These are phyloP conservation scores for Amaranthus hypochondriacus DNA, from an alignment of 148 eudicot species.

Conservation along the genomic window DNA sequence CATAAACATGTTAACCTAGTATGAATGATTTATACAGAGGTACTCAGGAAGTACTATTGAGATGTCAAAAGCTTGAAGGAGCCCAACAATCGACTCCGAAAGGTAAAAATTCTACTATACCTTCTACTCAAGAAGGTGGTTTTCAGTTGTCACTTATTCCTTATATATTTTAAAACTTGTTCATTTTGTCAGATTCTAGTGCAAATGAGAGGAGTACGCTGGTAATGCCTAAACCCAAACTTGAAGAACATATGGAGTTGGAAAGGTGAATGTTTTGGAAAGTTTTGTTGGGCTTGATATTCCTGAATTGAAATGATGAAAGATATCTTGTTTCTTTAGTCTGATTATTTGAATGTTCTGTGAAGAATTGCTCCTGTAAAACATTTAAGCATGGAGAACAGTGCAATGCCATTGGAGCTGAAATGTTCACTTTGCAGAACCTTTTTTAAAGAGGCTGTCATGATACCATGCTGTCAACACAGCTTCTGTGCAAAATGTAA, in stretches of 20 bases:
- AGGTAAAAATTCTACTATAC: constrained; percentile 26
- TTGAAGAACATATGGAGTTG: constrained; percentile 25
- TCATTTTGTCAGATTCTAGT: constrained; percentile 33
- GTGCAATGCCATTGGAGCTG: constrained; percentile 49
- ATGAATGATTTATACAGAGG: constrained; percentile 21
- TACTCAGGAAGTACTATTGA: constrained; percentile 22
- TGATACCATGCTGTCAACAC: constrained; percentile 86
- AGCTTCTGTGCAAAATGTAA: constrained; percentile 72
- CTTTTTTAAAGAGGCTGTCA: constrained; percentile 71
- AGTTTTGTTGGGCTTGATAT: background rate
- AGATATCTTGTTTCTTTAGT: background rate
- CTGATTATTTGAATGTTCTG: constrained; percentile 4
- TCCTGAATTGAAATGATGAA: background rate
- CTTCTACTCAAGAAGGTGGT: background rate
- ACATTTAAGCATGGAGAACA: constrained; percentile 26
- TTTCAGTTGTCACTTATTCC: background rate
- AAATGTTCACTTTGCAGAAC: constrained; percentile 57
- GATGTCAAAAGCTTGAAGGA: constrained; percentile 34
- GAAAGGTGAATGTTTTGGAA: constrained; percentile 34
- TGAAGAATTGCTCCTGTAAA: constrained; percentile 23
- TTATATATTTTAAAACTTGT: constrained; percentile 10
- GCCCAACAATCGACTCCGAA: constrained; percentile 30
- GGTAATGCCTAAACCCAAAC: constrained; percentile 24
- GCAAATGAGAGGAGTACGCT: constrained; percentile 31
- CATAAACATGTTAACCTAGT: background rate